phyloP scores from a whole-genome alignment of 257 asterid genomes.

The Capsicum baccatum region DNA sequence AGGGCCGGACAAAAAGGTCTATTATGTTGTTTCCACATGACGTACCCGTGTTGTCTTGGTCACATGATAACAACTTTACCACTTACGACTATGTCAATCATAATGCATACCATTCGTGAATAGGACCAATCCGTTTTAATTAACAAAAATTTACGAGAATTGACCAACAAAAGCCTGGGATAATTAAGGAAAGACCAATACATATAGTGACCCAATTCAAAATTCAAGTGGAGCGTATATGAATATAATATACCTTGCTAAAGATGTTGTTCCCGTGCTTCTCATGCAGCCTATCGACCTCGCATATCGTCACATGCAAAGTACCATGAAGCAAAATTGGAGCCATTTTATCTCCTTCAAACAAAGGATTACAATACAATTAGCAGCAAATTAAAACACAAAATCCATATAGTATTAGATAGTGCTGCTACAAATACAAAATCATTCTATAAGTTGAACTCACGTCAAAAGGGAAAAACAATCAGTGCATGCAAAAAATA shows the following conservation, averaged over 20 bases:
- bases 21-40: too few species aligned
- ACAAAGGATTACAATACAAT: background rate
- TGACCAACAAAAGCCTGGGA: background rate
- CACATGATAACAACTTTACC: too few species aligned
- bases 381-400: background rate
- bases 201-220: slow-evolving; percentile 14
- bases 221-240: background rate
- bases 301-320: slow-evolving; percentile 52
- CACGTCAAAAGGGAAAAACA: background rate
- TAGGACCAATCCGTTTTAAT: background rate
- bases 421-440: background rate
- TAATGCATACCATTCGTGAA: background rate
- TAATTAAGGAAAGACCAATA: background rate
- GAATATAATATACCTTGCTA: slow-evolving; percentile 39
- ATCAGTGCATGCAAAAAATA: slow-evolving; percentile 2
- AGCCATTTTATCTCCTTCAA: slow-evolving; percentile 45
- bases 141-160: background rate
- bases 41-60: too few species aligned
- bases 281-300: slow-evolving; percentile 44
- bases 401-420: background rate
- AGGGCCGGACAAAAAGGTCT: too few species aligned
- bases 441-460: background rate
- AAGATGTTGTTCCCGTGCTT: slow-evolving; percentile 40
- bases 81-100: background rate
- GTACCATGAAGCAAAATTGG: slow-evolving; percentile 51